Evolutionary conservation across 2,329 filamentous ascomycete species (phyloP).

Genomic region (Ophiostoma himal-ulmi): DNA sequence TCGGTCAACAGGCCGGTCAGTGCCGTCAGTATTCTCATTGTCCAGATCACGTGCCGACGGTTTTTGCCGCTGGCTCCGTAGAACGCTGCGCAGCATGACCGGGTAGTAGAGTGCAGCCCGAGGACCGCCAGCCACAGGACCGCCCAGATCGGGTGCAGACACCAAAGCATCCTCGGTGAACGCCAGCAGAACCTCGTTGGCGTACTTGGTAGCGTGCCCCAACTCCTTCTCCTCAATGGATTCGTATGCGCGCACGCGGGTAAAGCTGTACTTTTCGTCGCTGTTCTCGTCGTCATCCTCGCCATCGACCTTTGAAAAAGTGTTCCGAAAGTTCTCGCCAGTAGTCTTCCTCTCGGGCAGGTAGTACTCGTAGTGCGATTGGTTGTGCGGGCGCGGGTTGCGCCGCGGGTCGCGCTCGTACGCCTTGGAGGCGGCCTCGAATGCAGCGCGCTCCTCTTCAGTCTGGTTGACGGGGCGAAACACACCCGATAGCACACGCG

Average conservation of each 20-base stretch:
- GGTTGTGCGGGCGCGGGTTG: constrained; percentile 51
- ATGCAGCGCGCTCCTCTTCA: constrained; percentile 48
- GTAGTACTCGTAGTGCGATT: constrained; percentile 63
- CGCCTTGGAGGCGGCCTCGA: constrained; percentile 46
- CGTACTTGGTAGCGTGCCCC: constrained; percentile 55
- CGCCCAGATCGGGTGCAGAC: constrained; percentile 29
- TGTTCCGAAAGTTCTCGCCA: constrained; percentile 52
- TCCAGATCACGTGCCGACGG: constrained; percentile 44
- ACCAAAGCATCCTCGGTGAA: constrained; percentile 46
- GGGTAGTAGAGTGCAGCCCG: constrained; percentile 64
- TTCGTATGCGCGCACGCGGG: constrained; percentile 59
- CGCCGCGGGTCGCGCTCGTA: constrained; percentile 52
- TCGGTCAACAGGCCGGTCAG: constrained; percentile 48
- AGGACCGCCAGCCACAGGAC: constrained; percentile 41
- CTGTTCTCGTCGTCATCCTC: constrained; percentile 44
- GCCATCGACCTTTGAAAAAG: constrained; percentile 54
- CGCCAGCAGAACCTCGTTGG: constrained; percentile 57
- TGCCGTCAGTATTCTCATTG: constrained; percentile 30
- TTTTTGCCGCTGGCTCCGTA: constrained; percentile 58
- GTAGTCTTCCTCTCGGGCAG: constrained; percentile 46
- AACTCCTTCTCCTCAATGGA: constrained; percentile 54
- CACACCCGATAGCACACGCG: constrained; percentile 55
- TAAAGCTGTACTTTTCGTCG: constrained; percentile 53
- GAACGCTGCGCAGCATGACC: constrained; percentile 57
- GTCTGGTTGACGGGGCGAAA: constrained; percentile 55